Base-by-base conservation (phyloP, 306 rosid genomes). In the Dryas octopetala region DNA sequence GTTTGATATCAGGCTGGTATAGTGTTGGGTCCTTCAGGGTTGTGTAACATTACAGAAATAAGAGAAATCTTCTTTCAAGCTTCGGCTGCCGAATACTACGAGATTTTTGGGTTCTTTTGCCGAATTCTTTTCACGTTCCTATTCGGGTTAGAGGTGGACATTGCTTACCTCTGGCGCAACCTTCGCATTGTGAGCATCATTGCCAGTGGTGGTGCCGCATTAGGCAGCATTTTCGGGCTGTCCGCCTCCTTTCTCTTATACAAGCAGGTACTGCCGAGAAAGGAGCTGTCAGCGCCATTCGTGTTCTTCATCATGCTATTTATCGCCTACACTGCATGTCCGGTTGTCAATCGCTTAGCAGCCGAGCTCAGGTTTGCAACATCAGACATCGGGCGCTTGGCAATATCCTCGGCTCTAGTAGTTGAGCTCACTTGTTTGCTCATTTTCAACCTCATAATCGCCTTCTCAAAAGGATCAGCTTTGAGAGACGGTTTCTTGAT, bases 91-190 rank as follows among this genome's bases (percentile, higher is more conserved):
- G 89, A 95, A 52, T 95, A 90, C 86, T 95, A 95, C 26, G 93
- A 95, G 74, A 82, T 95, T 61, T 92, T 95, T 32, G 90, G 96
- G 32, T 92, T 91, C 79, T 88, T 95, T 15, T 88, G 95, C 57
- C 92, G 98, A 6, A 91, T 91, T 38, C 60, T 88, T 23, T 90
- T 95, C 89, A 89, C 89, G 88, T 95, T 95, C 85, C 71, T 95
- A 4, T 84, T 95, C 28, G 98, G 98, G 2, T 76, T 95, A 26
- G 95, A 95, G 75, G 84, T 85, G 66, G 93, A 91, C 32, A 12
- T 81, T n/a, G 69, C 88, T 2, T 88, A 83, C 68, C 16, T 75
- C 0, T 4, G 70, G 51, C 88, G 91, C 7, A 79, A 88, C 78
- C 13, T 85, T 0, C 87, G 88, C 5, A 5, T 47, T 3, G 87